A percentile compares a stretch with the other conserved stretches of the same genome.
phyloP scores from a whole-genome alignment of 2,329 filamentous ascomycete species.

The Trichoderma aggressivum region DNA sequence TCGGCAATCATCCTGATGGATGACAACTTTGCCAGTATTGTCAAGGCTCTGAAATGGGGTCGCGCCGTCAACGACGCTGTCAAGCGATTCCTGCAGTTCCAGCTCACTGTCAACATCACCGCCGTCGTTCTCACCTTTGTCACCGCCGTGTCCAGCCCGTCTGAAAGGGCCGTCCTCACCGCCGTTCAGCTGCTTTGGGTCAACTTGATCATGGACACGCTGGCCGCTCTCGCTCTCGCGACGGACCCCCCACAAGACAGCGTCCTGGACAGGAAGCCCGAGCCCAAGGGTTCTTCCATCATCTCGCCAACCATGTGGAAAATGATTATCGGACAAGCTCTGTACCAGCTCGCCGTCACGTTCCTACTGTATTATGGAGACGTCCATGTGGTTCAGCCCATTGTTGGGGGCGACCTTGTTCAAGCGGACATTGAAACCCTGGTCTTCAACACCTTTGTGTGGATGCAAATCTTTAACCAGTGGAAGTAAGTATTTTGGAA shows the following conservation, averaged over 20 bases:
- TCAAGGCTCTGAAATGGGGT: constrained; percentile 80
- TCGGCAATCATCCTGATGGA: constrained; percentile 86
- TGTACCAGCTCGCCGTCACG: constrained; percentile 80
- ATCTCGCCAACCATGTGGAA: constrained; percentile 98
- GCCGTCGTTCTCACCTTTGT: constrained; percentile 86
- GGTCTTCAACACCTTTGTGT: constrained; percentile 97
- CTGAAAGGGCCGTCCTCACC: constrained; percentile 73
- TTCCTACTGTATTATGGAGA: constrained; percentile 79
- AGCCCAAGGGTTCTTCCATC: constrained; percentile 54
- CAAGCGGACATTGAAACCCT: constrained; percentile 65
- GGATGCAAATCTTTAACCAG: constrained; percentile 99
- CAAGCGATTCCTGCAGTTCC: constrained; percentile 73
- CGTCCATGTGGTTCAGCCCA: constrained; percentile 36
- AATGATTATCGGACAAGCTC: constrained; percentile 91
- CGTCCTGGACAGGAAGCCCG: constrained; percentile 72
- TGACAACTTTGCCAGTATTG: constrained; percentile 83
- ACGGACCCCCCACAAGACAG: constrained; percentile 85
- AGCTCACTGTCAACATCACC: constrained; percentile 87
- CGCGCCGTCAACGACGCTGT: constrained; percentile 74
- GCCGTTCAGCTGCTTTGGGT: constrained; percentile 95
- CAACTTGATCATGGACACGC: constrained; percentile 96
- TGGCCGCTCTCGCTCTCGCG: constrained; percentile 82
- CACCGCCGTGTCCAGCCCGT: constrained; percentile 68
- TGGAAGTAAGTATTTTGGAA: constrained; percentile 70
- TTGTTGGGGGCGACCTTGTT: constrained; percentile 43